Evolutionary conservation across 441 rosid genomes (phyloP).

Genomic region (Pelargonium australe): DNA sequence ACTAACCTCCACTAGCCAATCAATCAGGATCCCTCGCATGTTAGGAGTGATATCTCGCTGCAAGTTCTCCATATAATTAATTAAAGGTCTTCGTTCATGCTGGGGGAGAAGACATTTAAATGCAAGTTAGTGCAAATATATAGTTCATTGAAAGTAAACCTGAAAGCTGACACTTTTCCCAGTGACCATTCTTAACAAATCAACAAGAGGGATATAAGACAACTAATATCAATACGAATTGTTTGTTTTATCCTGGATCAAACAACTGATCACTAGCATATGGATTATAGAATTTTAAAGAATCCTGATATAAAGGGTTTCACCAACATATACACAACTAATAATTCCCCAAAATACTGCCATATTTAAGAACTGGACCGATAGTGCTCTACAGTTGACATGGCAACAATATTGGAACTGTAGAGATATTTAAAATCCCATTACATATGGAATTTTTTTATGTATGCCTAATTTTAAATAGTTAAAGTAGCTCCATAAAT

Average conservation of each 20-base stretch:
- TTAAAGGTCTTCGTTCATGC: slow-evolving; percentile 68
- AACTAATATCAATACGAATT: too few relatives aligned
- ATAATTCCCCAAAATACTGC: background rate
- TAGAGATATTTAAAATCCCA: background rate
- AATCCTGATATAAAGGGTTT: background rate
- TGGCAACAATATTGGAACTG: slow-evolving; percentile 14
- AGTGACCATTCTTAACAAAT: background rate
- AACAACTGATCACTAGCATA: slow-evolving; percentile 9
- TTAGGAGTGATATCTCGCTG: slow-evolving; percentile 65
- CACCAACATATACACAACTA: background rate
- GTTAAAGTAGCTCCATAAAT: too few relatives aligned
- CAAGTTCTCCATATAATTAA: slow-evolving; percentile 64
- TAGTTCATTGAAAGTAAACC: slow-evolving; percentile 4
- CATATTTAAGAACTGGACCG: slow-evolving; percentile 10
- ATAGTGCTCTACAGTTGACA: slow-evolving; percentile 10
- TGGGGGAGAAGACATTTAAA: slow-evolving; percentile 29
- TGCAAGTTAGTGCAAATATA: slow-evolving; percentile 14
- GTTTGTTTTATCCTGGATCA: background rate
- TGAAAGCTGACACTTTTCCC: background rate
- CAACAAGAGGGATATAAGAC: background rate
- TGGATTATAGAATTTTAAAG: slow-evolving; percentile 7
- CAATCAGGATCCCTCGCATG: slow-evolving; percentile 81
- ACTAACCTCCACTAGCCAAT: slow-evolving; percentile 93
- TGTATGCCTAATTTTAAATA: too few relatives aligned
- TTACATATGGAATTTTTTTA: background rate